Evolutionary conservation across 1,284 basidiomycete species (phyloP).

Genomic region (Ganoderma lucidum): DNA sequence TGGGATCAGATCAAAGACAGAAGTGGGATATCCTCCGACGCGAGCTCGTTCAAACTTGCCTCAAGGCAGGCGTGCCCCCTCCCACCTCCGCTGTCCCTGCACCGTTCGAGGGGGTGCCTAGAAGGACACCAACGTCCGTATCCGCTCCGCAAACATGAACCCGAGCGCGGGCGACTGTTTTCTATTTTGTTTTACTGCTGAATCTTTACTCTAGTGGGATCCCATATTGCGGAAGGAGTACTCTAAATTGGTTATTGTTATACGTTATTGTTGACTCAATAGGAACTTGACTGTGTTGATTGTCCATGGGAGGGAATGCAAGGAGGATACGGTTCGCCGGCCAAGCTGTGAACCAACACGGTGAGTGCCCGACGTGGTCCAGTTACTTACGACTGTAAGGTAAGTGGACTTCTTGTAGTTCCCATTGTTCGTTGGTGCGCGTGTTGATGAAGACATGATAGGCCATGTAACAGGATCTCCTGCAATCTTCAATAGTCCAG

Average conservation of each 20-base stretch:
- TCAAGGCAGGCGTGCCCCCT: constrained; percentile 13
- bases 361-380: background rate
- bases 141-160: background rate
- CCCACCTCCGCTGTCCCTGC: constrained; percentile 5
- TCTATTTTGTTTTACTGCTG: background rate
- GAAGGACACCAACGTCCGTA: background rate
- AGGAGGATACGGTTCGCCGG: background rate
- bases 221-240: background rate
- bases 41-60: constrained; percentile 16
- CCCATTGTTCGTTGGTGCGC: background rate
- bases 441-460: background rate
- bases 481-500: background rate
- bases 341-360: background rate
- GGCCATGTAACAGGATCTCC: background rate
- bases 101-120: background rate
- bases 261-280: background rate
- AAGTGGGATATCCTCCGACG: constrained; percentile 16
- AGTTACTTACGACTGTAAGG: background rate
- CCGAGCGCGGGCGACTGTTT: background rate
- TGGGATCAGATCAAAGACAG: constrained; percentile 12
- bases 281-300: background rate
- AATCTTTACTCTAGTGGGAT: background rate
- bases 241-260: background rate
- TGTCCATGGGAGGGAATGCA: background rate
- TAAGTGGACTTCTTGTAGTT: background rate